Base-by-base conservation (phyloP, 345 rosid species). In the Heritiera littoralis region DNA sequence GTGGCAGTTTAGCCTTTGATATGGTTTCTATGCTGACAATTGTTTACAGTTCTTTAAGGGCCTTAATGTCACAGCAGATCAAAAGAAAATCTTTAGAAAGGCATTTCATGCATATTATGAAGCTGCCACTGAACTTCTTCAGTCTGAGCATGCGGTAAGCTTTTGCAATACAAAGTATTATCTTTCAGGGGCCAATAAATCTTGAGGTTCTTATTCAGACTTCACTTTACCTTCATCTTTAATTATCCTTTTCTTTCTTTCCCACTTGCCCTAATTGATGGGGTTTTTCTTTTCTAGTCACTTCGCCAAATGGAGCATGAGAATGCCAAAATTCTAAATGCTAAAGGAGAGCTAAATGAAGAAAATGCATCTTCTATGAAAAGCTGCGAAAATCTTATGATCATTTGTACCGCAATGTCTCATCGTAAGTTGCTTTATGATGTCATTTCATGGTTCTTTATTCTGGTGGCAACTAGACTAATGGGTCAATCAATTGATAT, bases 281-380 rank as follows among this genome's bases (percentile, higher is more conserved):
- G 72, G 77, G 72, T 40, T 77, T 52, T 77, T 78, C 60, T 32
- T 74, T 76, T 66, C 63, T 77, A 97, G 99, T 89, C 89, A 30
- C 98, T 97, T 81, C 91, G 90, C 77, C 99, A 94, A 80, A 94
- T 97, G 98, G 99, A 97, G 88, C 89, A 94, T 83, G 99, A 97
- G 79, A 92, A 94, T 87, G 89, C 98, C 51, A 94, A 92, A 86
- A 89, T 90, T 79, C 85, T 96, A 82, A 92, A 89, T 87, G 97
- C 95, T 73, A 96, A 94, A 87, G 99, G 99, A 81, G 99, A 97
- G 87, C 93, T 93, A 54, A 93, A 92, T 80, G 99, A 97, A 81
- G 98, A 97, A 84, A 97, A 87, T 88, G 89, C 83, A 68, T 83
- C 92, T 59, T 90, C 92, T 97, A 97, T 88, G 99, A 97, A 84